These are phyloP conservation scores for Xylaria multiplex DNA, from an alignment of 2,329 filamentous ascomycete species.

Conservation along the genomic window DNA sequence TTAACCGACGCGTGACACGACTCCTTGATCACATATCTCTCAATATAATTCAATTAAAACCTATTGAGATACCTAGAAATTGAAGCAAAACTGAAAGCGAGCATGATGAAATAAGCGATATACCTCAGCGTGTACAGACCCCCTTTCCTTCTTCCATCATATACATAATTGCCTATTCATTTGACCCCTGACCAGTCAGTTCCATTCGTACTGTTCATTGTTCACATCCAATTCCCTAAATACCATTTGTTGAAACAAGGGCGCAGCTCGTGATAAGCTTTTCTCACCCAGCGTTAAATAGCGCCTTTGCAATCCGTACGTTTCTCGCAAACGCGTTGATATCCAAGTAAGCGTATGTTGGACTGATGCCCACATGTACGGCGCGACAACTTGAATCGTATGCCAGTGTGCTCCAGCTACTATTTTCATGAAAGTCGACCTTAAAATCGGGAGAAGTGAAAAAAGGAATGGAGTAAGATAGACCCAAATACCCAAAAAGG, in stretches of 20 bases:
- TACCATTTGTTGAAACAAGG: background rate
- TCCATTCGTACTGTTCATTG: background rate
- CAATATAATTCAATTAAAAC: background rate
- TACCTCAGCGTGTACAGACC: slow-evolving; percentile 1
- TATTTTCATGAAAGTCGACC: background rate
- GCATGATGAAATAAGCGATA: background rate
- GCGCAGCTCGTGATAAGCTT: background rate
- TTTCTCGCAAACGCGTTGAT: slow-evolving; percentile 4
- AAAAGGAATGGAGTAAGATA: slow-evolving; percentile 1
- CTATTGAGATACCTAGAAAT: background rate
- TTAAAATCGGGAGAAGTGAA: slow-evolving; percentile 1
- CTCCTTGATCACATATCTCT: background rate
- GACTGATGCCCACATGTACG: slow-evolving; percentile 2
- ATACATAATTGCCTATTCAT: background rate
- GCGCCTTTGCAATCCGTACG: background rate
- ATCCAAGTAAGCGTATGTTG: slow-evolving; percentile 1
- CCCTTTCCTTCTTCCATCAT: background rate
- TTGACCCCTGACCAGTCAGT: slow-evolving; percentile 2
- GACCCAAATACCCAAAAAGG: slow-evolving; percentile 3
- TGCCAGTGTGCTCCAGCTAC: slow-evolving; percentile 6
- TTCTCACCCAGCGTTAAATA: background rate
- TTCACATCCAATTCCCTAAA: background rate
- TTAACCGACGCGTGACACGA: too few species aligned
- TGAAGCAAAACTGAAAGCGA: slow-evolving; percentile 5
- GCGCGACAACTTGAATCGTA: slow-evolving; percentile 5